These are phyloP conservation scores for Chlorella vulgaris DNA, from an alignment of 139 green algal species.

Conservation along the genomic window DNA sequence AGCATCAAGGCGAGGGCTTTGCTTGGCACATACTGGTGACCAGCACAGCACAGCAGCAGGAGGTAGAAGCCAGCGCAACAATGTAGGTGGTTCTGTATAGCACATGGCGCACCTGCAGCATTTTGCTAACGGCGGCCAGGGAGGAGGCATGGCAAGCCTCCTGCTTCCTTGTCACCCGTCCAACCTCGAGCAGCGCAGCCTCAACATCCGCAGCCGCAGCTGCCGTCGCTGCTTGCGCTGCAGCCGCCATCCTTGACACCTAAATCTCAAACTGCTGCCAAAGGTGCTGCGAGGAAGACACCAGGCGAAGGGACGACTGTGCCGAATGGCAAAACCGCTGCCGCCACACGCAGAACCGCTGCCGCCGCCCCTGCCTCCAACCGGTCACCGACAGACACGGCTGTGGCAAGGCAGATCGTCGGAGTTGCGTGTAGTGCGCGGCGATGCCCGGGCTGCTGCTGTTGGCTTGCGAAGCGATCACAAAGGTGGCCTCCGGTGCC, in stretches of 20 bases:
- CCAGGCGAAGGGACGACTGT: not conserved
- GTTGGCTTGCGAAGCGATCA: no score
- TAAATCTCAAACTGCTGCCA: not conserved
- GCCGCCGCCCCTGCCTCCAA: no score
- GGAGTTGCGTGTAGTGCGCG: no score
- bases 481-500: no score
- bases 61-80: not conserved
- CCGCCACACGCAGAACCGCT: no score
- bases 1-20: no score
- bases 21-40: no score
- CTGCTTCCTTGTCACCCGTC: constrained; percentile 78
- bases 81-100: not conserved
- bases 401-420: no score
- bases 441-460: no score
- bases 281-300: not conserved
- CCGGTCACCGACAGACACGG: no score
- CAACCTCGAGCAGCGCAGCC: constrained; percentile 60
- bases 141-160: constrained; percentile 57
- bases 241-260: not conserved
- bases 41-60: not conserved
- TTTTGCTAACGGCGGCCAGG: constrained; percentile 41
- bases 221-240: not conserved
- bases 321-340: no score
- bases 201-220: constrained; percentile 31
- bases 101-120: constrained; percentile 45